These are phyloP conservation scores for Aphanoascus verrucosus DNA, from an alignment of 2,329 filamentous ascomycete genomes.

Conservation along the genomic window DNA sequence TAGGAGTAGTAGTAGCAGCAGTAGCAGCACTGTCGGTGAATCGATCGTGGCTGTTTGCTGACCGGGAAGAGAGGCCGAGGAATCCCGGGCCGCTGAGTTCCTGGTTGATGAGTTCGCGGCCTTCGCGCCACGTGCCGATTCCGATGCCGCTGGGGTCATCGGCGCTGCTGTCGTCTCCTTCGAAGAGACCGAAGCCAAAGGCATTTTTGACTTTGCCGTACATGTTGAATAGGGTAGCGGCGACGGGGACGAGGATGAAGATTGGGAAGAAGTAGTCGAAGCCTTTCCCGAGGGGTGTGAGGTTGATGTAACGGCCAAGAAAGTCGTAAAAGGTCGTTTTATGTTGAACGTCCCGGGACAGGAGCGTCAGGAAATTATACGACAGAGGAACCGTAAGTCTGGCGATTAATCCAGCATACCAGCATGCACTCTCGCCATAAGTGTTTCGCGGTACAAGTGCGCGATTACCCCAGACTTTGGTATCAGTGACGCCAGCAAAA, in stretches of 20 bases:
- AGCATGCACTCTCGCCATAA: constrained; percentile 84
- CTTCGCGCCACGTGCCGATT: constrained; percentile 80
- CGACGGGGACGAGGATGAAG: constrained; percentile 74
- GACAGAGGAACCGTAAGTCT: constrained; percentile 83
- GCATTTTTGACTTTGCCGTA: constrained; percentile 70
- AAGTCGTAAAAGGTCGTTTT: constrained; percentile 81
- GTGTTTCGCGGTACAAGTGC: constrained; percentile 85
- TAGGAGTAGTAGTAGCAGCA: neutral
- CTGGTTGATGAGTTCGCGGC: constrained; percentile 76
- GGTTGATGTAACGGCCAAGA: constrained; percentile 68
- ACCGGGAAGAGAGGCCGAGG: constrained; percentile 31
- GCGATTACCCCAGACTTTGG: constrained; percentile 94
- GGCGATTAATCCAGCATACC: constrained; percentile 89
- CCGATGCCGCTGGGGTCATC: constrained; percentile 57
- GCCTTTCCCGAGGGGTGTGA: constrained; percentile 69
- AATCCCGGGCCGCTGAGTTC: constrained; percentile 58
- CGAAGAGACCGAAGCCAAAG: constrained; percentile 67
- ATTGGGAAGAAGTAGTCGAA: constrained; percentile 86
- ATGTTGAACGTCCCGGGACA: constrained; percentile 60
- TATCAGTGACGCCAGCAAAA: constrained; percentile 75
- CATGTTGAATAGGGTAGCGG: constrained; percentile 76
- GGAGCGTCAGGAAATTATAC: constrained; percentile 93
- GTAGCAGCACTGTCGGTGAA: neutral
- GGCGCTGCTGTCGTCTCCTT: constrained; percentile 52
- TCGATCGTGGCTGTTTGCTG: neutral